Conservation (phyloP, 2,329 filamentous ascomycete genomes). For the Xylaria sp. region DNA sequence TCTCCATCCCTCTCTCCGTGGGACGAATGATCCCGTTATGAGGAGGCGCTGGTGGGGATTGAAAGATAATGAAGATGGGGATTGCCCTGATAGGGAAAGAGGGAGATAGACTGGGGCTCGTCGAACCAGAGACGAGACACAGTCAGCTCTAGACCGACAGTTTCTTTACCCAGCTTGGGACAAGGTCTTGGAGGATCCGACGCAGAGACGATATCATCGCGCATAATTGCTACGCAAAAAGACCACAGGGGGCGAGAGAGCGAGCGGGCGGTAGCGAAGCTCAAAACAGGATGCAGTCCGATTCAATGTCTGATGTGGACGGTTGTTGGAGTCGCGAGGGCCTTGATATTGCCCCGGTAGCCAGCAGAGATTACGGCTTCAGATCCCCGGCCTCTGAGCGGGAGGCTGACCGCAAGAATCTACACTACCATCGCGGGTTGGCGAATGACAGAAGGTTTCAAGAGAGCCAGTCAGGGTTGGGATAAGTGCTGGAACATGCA, state of each 20-base stretch:
- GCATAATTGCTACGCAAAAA: slow-evolving; percentile 30
- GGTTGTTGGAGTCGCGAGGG: slow-evolving; percentile 24
- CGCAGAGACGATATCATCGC: slow-evolving; percentile 36
- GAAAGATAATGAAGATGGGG: slow-evolving; percentile 20
- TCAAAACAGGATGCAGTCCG: slow-evolving; percentile 25
- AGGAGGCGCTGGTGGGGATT: slow-evolving; percentile 16
- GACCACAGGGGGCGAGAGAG: slow-evolving; percentile 25
- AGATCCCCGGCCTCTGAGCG: slow-evolving; percentile 18
- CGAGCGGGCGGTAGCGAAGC: slow-evolving; percentile 17
- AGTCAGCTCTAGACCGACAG: slow-evolving; percentile 37
- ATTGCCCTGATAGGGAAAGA: slow-evolving; percentile 31
- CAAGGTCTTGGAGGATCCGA: slow-evolving; percentile 34
- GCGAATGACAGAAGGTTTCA: slow-evolving; percentile 19
- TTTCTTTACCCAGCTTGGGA: slow-evolving; percentile 32
- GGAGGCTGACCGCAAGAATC: slow-evolving; percentile 36
- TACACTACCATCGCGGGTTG: slow-evolving; percentile 10
- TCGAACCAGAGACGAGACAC: slow-evolving; percentile 31
- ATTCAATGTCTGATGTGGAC: slow-evolving; percentile 21
- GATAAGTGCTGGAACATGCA: slow-evolving; percentile 30
- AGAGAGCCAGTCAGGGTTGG: slow-evolving; percentile 26
- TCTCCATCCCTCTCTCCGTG: slow-evolving; percentile 3
- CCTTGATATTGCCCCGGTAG: slow-evolving; percentile 21
- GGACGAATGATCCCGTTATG: slow-evolving; percentile 8
- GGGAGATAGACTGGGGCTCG: slow-evolving; percentile 7
- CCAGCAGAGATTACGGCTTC: slow-evolving; percentile 13